Evolutionary conservation across 768 basidiomycete genomes (phyloP).

Genomic region (Auricularia cornea): DNA sequence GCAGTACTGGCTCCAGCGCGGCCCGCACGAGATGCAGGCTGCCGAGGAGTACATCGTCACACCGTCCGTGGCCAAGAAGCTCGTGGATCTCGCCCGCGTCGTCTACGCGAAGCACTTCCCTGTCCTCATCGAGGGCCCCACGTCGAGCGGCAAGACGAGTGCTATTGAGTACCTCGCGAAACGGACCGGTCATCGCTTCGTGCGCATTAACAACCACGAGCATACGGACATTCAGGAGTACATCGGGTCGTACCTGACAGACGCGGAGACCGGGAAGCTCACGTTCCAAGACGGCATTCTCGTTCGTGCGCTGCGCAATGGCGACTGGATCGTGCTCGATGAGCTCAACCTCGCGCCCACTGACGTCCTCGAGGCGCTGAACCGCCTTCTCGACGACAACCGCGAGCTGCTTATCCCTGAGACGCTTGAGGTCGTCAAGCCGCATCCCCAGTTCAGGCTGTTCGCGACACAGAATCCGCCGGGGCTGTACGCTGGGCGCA

Average conservation of each 20-base stretch:
- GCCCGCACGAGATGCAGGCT: conserved; percentile 52
- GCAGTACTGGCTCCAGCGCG: conserved; percentile 83
- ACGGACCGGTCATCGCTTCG: conserved; percentile 87
- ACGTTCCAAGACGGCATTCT: conserved; percentile 92
- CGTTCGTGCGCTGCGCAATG: conserved; percentile 81
- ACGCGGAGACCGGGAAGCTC: conserved; percentile 85
- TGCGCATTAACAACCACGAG: conserved; percentile 99
- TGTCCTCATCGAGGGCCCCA: conserved; percentile 94
- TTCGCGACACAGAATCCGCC: conserved; percentile 99
- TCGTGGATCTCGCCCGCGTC: conserved; percentile 91
- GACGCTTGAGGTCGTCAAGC: conserved; percentile 87
- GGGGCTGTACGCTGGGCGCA: conserved; percentile 90
- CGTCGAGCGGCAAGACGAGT: conserved; percentile 95
- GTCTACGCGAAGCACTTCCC: conserved; percentile 84
- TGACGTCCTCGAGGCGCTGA: conserved; percentile 94
- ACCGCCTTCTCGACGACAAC: conserved; percentile 94
- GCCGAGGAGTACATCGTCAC: conserved; percentile 88
- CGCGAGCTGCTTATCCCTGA: conserved; percentile 93
- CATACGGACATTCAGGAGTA: conserved; percentile 99
- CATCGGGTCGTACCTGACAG: conserved; percentile 91
- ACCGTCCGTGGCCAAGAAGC: conserved; percentile 86
- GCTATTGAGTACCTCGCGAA: conserved; percentile 92
- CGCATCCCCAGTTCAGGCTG: conserved; percentile 94
- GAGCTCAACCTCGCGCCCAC: conserved; percentile 97
- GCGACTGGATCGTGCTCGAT: conserved; percentile 97